phyloP scores from a whole-genome alignment of 2,329 filamentous ascomycete species.

The Didymella lethalis region DNA sequence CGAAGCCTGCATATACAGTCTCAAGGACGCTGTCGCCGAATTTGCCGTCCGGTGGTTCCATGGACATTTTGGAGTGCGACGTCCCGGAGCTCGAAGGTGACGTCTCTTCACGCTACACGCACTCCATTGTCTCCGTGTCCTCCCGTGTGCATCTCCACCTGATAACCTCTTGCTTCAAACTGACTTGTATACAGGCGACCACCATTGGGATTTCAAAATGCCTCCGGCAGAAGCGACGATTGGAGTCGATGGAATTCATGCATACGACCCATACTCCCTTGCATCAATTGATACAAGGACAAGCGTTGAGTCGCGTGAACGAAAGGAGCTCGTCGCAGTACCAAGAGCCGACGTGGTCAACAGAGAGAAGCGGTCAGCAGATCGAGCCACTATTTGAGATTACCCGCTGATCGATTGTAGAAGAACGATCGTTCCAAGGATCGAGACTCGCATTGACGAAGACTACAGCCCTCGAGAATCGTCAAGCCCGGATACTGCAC shows the following conservation, averaged over 20 bases:
- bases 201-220: conserved; percentile 35
- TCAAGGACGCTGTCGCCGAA: conserved; percentile 40
- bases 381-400: not conserved
- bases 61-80: conserved; percentile 39
- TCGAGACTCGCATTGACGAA: conserved; percentile 32
- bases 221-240: conserved; percentile 31
- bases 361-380: conserved; percentile 22
- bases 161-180: not conserved
- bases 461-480: conserved; percentile 23
- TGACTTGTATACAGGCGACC: conserved; percentile 36
- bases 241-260: conserved; percentile 36
- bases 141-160: conserved; percentile 32
- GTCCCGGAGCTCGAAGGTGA: conserved; percentile 45
- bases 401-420: conserved; percentile 4
- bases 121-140: conserved; percentile 39
- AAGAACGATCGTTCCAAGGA: conserved; percentile 22
- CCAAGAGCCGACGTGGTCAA: conserved; percentile 20
- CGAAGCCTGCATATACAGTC: conserved; percentile 45
- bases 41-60: conserved; percentile 44
- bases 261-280: conserved; percentile 37
- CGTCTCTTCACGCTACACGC: conserved; percentile 39
- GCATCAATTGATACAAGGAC: conserved; percentile 34
- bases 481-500: conserved; percentile 9
- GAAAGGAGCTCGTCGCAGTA: conserved; percentile 10
- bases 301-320: conserved; percentile 31